phyloP scores from a whole-genome alignment of 768 basidiomycete genomes.

The Termitomyces sp. region DNA sequence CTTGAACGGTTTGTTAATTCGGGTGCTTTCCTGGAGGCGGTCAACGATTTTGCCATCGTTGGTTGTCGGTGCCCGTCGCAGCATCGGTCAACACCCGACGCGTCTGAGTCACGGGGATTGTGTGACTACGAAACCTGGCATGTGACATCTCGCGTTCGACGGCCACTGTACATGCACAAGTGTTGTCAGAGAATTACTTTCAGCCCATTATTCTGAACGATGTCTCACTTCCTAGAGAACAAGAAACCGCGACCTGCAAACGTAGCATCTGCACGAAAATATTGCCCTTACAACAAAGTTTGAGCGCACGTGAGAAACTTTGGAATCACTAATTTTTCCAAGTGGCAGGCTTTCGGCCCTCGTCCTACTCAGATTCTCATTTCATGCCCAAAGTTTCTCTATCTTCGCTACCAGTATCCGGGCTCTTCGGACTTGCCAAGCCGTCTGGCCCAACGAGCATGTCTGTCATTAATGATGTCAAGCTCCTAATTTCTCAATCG shows the following conservation, averaged over 20 bases:
- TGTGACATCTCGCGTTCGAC: constrained; percentile 15
- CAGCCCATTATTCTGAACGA: too few species aligned
- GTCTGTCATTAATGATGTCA: constrained; percentile 82
- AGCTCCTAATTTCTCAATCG: constrained; percentile 72
- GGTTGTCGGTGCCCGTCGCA: constrained; percentile 65
- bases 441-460: constrained; percentile 75
- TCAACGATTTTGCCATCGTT: constrained; percentile 64
- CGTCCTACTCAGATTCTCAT: background rate
- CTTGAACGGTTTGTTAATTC: constrained; percentile 80
- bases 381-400: constrained; percentile 63
- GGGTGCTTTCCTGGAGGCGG: constrained; percentile 64
- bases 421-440: constrained; percentile 83
- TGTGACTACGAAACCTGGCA: constrained; percentile 13
- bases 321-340: too few species aligned
- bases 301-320: too few species aligned
- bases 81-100: constrained; percentile 36
- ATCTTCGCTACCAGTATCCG: constrained; percentile 62
- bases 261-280: too few species aligned
- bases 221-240: too few species aligned
- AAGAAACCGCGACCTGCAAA: too few species aligned
- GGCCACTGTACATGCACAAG: too few species aligned
- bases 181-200: too few species aligned
- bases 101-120: constrained; percentile 5
- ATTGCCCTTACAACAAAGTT: too few species aligned
- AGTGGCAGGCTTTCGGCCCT: constrained; percentile 4